Base-by-base conservation (phyloP, 2,329 filamentous ascomycete species). In the Fusarium sp. region DNA sequence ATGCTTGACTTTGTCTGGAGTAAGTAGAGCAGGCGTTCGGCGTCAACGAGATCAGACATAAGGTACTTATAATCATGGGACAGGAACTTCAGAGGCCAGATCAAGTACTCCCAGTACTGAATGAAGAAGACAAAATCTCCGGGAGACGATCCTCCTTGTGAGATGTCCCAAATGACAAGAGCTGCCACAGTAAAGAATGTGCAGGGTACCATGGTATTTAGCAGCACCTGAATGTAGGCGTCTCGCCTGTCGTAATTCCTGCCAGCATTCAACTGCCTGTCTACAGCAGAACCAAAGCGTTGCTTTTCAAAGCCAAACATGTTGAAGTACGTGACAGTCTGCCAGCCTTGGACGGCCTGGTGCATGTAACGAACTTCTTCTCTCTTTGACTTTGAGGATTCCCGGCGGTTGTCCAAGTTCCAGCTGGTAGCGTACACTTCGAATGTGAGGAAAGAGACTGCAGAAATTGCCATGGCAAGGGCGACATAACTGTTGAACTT, bases 401-500 rank as follows among this genome's bases (percentile, higher is more conserved):
- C 66, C 19, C 84, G 72, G 69, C 80, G 73, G 69, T 83, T 75
- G 21, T 77, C 62, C 65, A 80, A 67, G 75, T 83, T 78, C 76
- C 78, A 71, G 44, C 73, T 73, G 57, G 82, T 65, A 55, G 84
- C 77, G 15, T 73, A 74, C 3, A 77, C 70, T 21, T 79, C 77
- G 1, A 76, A 44, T 0, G 65, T 52, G 11, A 76, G 8, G 14
- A 76, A 78, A 0, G 60, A 17, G 0, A 53, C 54, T 1, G 70
- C 60, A 0, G 76, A 70, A 1, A 62, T 28, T 0, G 74, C 71
- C 80, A 84, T 46, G 53, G 77, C 3, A 75, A 85, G 57, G 74
- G 73, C 80, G 54, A 89, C 87, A 62, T 88, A 91, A 13, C 84
- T 79, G 67, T 90, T 89, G 74, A 92, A 92, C 13, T 90, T 82